Conservation (phyloP, 1,139 yeast species). For the Diutina pseudorugosa region DNA sequence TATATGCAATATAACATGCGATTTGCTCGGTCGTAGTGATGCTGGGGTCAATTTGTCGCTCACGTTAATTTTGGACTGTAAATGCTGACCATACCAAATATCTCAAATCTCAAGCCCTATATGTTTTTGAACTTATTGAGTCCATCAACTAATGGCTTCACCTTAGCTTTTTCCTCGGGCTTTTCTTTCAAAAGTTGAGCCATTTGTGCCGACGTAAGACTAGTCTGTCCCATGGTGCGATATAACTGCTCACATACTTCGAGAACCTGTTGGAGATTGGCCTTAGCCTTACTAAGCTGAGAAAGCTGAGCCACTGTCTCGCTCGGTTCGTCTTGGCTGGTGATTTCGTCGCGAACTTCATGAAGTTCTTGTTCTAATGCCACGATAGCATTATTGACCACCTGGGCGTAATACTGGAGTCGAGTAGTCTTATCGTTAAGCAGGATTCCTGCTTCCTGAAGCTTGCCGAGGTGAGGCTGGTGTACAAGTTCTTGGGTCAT, state of each 20-base stretch:
- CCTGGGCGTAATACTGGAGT: conserved; percentile 2
- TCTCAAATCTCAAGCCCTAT: background rate
- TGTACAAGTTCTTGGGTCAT: background rate
- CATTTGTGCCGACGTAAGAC: background rate
- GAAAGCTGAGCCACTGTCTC: background rate
- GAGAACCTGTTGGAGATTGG: background rate
- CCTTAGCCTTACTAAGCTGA: background rate
- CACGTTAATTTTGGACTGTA: too few species aligned
- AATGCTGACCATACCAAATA: too few species aligned
- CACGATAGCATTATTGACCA: conserved; percentile 1
- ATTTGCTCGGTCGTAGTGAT: too few species aligned
- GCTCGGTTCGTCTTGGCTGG: background rate
- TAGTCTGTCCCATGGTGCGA: background rate
- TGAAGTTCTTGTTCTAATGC: background rate
- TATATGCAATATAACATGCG: too few species aligned
- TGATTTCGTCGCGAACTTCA: background rate
- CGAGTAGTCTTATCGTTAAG: conserved; percentile 3
- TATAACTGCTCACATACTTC: background rate
- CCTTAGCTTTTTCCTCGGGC: background rate
- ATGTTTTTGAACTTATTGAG: background rate
- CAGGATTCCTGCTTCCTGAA: background rate
- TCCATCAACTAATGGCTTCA: background rate
- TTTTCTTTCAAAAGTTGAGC: background rate
- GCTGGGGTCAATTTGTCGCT: too few species aligned
- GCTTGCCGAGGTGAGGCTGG: background rate